phyloP scores from a whole-genome alignment of 176 grass and related monocot species.

The Aegilops speltoides region DNA sequence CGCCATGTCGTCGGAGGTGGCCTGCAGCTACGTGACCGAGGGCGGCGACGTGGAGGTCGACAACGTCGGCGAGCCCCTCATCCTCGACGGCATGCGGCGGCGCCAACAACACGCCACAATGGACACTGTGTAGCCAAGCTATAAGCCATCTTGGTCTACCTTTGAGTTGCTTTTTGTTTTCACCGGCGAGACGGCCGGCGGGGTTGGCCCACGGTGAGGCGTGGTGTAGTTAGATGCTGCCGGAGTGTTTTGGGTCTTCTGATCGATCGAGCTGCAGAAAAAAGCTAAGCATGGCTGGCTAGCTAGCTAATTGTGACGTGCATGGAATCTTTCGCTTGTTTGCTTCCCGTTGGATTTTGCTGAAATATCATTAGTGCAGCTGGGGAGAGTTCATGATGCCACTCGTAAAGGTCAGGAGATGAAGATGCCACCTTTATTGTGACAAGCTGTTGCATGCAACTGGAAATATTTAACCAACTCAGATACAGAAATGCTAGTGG shows the following conservation, averaged over 20 bases:
- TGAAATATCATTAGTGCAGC: conserved; percentile 11
- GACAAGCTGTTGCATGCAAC: conserved; percentile 8
- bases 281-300: conserved; percentile 9
- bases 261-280: conserved; percentile 5
- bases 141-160: conserved; percentile 12
- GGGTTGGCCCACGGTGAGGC: not conserved
- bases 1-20: conserved; percentile 40
- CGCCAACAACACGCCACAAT: conserved; percentile 22
- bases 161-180: conserved; percentile 26
- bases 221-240: conserved; percentile 28
- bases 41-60: conserved; percentile 53
- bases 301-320: conserved; percentile 21
- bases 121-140: conserved; percentile 22
- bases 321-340: conserved; percentile 67
- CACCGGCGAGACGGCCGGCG: not conserved
- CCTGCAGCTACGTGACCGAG: conserved; percentile 64
- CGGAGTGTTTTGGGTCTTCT: conserved; percentile 14
- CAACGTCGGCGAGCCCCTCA: conserved; percentile 2
- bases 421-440: conserved; percentile 17
- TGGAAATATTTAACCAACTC: not conserved
- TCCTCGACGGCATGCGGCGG: conserved; percentile 14
- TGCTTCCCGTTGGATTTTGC: conserved; percentile 46
- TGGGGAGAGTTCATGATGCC: conserved; percentile 27
- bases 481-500: not conserved
- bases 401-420: conserved; percentile 37